Conservation (phyloP, 2,329 filamentous ascomycete genomes). For the Ascochyta clinopodiicola region DNA sequence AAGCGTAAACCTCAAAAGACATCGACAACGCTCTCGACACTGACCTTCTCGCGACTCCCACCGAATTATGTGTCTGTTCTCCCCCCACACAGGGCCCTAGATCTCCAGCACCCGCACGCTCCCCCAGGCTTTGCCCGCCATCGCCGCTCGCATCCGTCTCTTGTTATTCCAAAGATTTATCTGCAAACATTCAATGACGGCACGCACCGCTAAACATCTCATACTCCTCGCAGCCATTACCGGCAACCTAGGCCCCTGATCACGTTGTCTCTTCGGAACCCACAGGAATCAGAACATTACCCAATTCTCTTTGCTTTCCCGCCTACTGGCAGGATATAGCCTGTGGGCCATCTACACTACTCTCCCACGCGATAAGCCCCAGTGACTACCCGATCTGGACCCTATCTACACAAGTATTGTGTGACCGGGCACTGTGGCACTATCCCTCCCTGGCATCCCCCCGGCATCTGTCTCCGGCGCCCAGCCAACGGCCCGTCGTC, state of each 20-base stretch:
- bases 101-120: constrained; percentile 22
- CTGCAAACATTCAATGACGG: constrained; percentile 50
- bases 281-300: constrained; percentile 23
- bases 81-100: constrained; percentile 33
- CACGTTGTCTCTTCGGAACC: constrained; percentile 13
- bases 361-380: constrained; percentile 50
- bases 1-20: constrained; percentile 41
- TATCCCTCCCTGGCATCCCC: constrained; percentile 22
- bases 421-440: constrained; percentile 37
- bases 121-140: constrained; percentile 23
- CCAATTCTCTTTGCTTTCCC: constrained; percentile 31
- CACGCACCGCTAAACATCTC: constrained; percentile 51
- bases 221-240: constrained; percentile 51
- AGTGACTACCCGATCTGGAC: constrained; percentile 38
- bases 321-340: constrained; percentile 27
- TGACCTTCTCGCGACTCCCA: constrained; percentile 23
- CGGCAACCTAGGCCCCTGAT: constrained; percentile 47
- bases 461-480: constrained; percentile 28
- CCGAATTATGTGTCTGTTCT: constrained; percentile 29
- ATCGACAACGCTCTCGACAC: constrained; percentile 30
- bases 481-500: constrained; percentile 42
- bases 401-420: constrained; percentile 31
- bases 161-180: neutral
- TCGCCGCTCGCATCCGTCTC: constrained; percentile 15
- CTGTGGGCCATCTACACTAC: constrained; percentile 31